Evolutionary conservation across 768 basidiomycete species (phyloP), one percentile per base, ranked within the genome.

Genomic region (Sporobolomyces phaffii): DNA sequence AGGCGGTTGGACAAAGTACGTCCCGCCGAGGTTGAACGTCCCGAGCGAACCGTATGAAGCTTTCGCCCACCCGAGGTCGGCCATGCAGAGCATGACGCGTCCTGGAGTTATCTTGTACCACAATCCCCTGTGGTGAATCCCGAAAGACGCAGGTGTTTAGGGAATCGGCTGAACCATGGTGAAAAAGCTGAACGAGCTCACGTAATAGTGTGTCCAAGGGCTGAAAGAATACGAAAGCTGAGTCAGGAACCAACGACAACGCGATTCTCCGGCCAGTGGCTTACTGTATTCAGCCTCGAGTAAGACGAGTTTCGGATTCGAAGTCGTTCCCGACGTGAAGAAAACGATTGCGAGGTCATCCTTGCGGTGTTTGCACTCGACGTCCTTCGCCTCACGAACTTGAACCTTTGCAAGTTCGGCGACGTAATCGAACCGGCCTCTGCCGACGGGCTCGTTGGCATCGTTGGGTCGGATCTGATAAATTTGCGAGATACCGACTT

Each of bases 51-150:
- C 50, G 47, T 73, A 73, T 2, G 40, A 29, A 2, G 68, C 68
- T 49, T 73, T 73, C 14, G 72, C 72, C 72, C 72, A 73, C 11
- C 67, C 68, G 11, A 69, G 62, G 28, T 69, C 68, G 0, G 68
- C 72, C 44, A 70, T 60, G 59, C 61, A 64, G 4, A 56, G 51
- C 49, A 69, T 52, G 7, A 64, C 43, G 31, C 28, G 52, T 2
- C 56, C 56, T 1, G 71, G 64, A 29, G 29, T 41, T n/a, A 45
- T 29, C 18, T 58, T 50, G 56, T 72, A 72, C 71, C 71, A 72
- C 3, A 38, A 5, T 2, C 71, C 72, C 11, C 33, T 54, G 36
- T 26, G 22, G 3, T 33, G n/a, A 24, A n/a, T 24, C 36, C 52
- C 51, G 13, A 52, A 28, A 49, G 48, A 24, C 31, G n/a, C 7